A percentile compares a stretch with the other conserved stretches of the same genome.
These are phyloP conservation scores for Monilinia aucupariae DNA, from an alignment of 2,329 filamentous ascomycete species.

Conservation along the genomic window DNA sequence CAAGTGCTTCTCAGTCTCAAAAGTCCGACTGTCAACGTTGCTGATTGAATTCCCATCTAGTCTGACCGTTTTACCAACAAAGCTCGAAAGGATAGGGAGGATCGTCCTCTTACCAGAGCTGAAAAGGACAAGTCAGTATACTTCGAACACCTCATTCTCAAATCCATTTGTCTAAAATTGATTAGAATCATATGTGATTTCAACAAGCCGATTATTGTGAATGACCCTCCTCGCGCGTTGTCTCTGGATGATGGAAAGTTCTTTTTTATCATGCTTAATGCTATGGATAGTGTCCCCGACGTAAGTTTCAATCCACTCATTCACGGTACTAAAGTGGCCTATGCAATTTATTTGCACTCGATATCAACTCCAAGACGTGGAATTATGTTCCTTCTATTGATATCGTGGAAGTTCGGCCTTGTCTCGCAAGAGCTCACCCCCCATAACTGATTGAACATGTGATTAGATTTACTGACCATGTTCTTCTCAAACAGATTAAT, in stretches of 20 bases:
- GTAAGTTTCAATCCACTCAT: constrained; percentile 17
- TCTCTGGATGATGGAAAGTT: constrained; percentile 24
- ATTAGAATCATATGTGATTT: neutral
- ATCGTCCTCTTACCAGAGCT: neutral
- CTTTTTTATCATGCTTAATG: constrained; percentile 22
- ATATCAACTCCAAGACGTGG: neutral
- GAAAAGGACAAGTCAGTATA: neutral
- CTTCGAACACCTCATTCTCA: neutral
- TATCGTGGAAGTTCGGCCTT: neutral
- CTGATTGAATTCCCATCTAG: neutral
- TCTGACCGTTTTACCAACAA: neutral
- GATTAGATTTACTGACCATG: neutral
- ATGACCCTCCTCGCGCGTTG: neutral
- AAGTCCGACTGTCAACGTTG: neutral
- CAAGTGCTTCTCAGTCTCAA: neutral
- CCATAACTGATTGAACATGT: neutral
- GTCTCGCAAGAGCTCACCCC: neutral
- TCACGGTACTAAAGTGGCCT: neutral
- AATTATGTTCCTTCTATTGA: neutral
- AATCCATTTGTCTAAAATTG: neutral
- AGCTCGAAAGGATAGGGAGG: neutral
- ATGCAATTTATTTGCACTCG: neutral
- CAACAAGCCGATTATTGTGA: neutral
- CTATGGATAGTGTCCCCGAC: constrained; percentile 22
- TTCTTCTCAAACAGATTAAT: constrained; percentile 32